Base-by-base conservation (phyloP, 257 asterid species). In the Penstemon newberryi region DNA sequence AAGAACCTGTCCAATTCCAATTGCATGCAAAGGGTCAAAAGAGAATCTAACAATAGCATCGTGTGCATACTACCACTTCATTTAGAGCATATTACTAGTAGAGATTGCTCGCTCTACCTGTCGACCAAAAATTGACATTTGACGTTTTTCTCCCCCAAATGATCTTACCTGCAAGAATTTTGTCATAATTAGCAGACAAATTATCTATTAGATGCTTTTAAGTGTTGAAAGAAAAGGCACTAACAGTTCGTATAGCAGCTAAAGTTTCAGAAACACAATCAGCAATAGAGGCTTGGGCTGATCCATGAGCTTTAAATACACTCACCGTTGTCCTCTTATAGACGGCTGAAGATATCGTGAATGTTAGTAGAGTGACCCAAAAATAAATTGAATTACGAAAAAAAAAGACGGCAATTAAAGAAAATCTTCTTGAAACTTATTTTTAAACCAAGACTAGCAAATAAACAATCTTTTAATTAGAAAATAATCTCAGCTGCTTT, bases 71-170 rank as follows among this genome's bases (percentile, higher is more conserved):
- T 56, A 43, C 43, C 13, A 51, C 63, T 49, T 61, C 58, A n/a
- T 56, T 64, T 9, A 40, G 37, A 52, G 62, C 45, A 75, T 55
- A 13, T 52, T 60, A 54, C 43, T 46, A 25, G 59, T 4, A 56
- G 8, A 8, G n/a, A 8, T 25, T 50, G 46, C 53, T 47, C 33
- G 47, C 43, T 69, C 63, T 76, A 87, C 97, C 97, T 88, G 90
- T 55, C 80, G 84, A 62, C 89, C 88, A 70, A 90, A 93, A 77
- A 88, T 73, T 59, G 95, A 85, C 95, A 90, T 87, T 80, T 93
- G 99, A 70, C 86, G 96, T 80, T 85, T 90, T 76, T 93, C 99
- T 71, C 97, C 99, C 19, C 92, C 90, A 74, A 93, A 93, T 55
- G 97, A 93, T 79, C 99, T 85, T 15, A 93, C 98, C 98, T 90